These are phyloP conservation scores for Leishmania turanica DNA, from an alignment of 208 protist genomes.

Conservation along the genomic window DNA sequence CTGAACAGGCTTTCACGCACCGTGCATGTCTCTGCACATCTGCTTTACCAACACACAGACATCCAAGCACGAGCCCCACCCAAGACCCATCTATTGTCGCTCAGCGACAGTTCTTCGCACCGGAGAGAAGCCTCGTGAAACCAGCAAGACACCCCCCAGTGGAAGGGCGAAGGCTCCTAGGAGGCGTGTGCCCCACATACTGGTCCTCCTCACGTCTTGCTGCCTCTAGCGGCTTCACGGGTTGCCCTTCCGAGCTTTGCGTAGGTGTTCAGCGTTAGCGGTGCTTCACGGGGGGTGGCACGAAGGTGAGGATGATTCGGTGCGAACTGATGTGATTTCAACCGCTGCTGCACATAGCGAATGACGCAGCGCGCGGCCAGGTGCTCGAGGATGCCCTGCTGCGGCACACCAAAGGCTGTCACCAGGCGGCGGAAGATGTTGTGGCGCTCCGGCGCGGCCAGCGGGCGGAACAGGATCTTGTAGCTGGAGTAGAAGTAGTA, in stretches of 20 bases:
- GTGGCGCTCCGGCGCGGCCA: slow-evolving; percentile 61
- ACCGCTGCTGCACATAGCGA: slow-evolving; percentile 58
- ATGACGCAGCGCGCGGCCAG: slow-evolving; percentile 75
- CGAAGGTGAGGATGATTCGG: too few relatives aligned
- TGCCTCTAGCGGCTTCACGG: background rate
- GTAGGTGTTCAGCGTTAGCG: background rate
- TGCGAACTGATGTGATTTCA: slow-evolving; percentile 23
- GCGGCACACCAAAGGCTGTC: slow-evolving; percentile 67
- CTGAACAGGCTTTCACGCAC: background rate
- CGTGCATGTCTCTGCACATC: background rate
- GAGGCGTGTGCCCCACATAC: background rate
- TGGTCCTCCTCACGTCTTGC: background rate
- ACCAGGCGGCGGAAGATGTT: slow-evolving; percentile 79
- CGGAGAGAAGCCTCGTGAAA: background rate
- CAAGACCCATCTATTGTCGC: background rate
- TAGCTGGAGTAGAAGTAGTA: slow-evolving; percentile 79
- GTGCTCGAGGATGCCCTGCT: slow-evolving; percentile 65
- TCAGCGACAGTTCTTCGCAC: background rate
- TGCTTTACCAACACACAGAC: background rate
- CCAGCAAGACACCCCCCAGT: background rate
- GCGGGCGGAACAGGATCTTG: slow-evolving; percentile 73
- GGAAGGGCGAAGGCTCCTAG: background rate
- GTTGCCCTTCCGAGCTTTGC: background rate
- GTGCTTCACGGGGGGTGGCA: background rate
- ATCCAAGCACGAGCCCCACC: background rate